Base-by-base conservation (phyloP, 768 basidiomycete species). In the Leccinum subgranulosum region DNA sequence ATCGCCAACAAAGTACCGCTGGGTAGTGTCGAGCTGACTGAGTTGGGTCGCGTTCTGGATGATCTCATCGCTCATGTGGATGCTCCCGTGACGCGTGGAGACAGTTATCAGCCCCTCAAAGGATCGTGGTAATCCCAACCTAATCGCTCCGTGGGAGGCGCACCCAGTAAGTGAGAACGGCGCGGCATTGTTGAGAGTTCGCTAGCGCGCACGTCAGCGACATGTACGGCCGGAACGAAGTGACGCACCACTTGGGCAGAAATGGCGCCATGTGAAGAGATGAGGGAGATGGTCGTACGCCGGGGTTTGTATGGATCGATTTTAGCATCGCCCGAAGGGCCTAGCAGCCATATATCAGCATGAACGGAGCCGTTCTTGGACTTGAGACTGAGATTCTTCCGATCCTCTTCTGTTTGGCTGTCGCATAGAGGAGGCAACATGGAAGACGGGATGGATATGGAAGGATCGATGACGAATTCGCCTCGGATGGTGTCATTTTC, bases 381-480 rank as follows among this genome's bases (percentile, higher is more conserved):
- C 21, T 57, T 60, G 9, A 80, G 59, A 8, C 53, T 65, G 1
- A 82, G 56, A 56, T 81, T 79, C 28, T 68, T 76, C 36, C 81
- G 69, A 1, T 73, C 70, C 2, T 59, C 66, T 53, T 78, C 78
- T 0, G 74, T 72, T 59, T 79, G 73, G 21, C 65, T 71, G 0
- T 54, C 53, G 5, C 51, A 43, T 0, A 82, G 61, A 23, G 80
- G 75, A 3, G 78, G 74, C 7, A 82, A 66, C 36, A 79, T 53
- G 17, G 71, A 55, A 0, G 63, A 4, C 0, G 82, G 81, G 47
- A 83, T 72, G 11, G 51, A 29, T 21, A 82, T 65, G 19, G 66
- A 58, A 1, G 82, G 76, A 56, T 83, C 77, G 41, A 83, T 67
- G 33, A 77, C 64, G 69, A 79, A 82, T 50, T 69, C 63, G 36